Evolutionary conservation across 345 rosid species (phyloP), one percentile per base, ranked within the genome.

Genomic region (Boechera divaricarpa): DNA sequence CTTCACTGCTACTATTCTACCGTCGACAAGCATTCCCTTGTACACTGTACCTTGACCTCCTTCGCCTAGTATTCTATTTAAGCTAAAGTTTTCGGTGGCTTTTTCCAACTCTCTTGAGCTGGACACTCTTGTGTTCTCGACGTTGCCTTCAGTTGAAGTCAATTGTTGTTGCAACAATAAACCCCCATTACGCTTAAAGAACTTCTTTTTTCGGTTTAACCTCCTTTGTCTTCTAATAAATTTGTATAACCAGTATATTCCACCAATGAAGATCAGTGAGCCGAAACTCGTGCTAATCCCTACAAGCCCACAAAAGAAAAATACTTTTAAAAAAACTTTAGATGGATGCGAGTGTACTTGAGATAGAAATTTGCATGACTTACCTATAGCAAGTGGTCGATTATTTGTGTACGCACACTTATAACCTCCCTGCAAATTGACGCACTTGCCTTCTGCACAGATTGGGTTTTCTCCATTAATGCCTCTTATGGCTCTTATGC

Each of bases 31-130:
- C 39, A 36, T 36, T 36, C 39, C 39, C 21, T 82, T 80, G 80
- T 78, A 86, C 12, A 83, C 87, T 0, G 75, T 84, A 0, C 87
- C 83, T 2, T 73, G 82, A 1, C 89, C 86, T 5, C 89, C 86
- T 9, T 75, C 76, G 15, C 87, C 87, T 0, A 84, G 41, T 8
- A 86, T 36, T 64, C 68, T 69, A 5, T 63, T 78, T 53, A 53
- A 5, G 47, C 69, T 42, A 8, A 73, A 85, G 54, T 81, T 79
- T 26, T 80, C 60, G 1, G 80, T 76, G 13, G 80, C 75, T 16
- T 68, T 51, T 15, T 60, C 38, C 13, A 76, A 16, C 68, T 87
- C 87, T 7, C 69, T 80, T 0, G 80, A 75, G 0, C 52, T 67
- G 52, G 83, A 85, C 29, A 83, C 63, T 60, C 45, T 85, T 6